Evolutionary conservation across 371 early-diverging fungal genomes (phyloP).

Genomic region (Rhizopus arrhizus): DNA sequence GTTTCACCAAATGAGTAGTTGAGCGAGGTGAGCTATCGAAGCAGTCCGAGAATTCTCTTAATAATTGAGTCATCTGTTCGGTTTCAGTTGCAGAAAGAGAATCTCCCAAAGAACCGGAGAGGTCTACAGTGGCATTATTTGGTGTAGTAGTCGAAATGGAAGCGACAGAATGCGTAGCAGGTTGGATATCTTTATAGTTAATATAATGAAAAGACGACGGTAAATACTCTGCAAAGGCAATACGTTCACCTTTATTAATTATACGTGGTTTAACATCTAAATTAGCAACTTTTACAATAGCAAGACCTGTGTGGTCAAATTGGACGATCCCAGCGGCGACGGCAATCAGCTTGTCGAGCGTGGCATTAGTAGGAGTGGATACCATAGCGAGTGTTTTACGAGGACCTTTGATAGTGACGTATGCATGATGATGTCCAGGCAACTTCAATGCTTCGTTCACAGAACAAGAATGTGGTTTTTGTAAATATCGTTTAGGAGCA

Average conservation of each 20-base stretch:
- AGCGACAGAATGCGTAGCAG: too few relatives aligned
- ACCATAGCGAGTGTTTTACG: slow-evolving; percentile 4
- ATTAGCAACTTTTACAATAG: slow-evolving; percentile 1
- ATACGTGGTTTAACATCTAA: slow-evolving; percentile 1
- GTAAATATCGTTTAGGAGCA: not conserved
- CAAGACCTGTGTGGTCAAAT: slow-evolving; percentile 9
- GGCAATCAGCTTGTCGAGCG: slow-evolving; percentile 2
- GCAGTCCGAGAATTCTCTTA: slow-evolving; percentile 20
- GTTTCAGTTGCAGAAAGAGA: slow-evolving; percentile 1
- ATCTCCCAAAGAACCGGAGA: not conserved
- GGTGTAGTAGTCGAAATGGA: too few relatives aligned
- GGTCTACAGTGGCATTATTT: too few relatives aligned
- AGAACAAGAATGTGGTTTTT: not conserved
- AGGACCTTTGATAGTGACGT: slow-evolving; percentile 13
- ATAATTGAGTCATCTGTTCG: not conserved
- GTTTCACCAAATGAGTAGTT: slow-evolving; percentile 4
- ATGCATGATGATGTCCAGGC: slow-evolving; percentile 11
- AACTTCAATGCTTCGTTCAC: not conserved
- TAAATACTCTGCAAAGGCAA: not conserved
- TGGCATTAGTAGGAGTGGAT: slow-evolving; percentile 2
- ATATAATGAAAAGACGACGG: slow-evolving; percentile 10
- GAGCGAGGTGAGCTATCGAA: slow-evolving; percentile 5
- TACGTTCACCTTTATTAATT: slow-evolving; percentile 14
- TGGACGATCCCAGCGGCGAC: slow-evolving; percentile 14
- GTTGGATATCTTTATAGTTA: not conserved